phyloP scores from a whole-genome alignment of 2,329 filamentous ascomycete genomes.

The Apiospora marii region DNA sequence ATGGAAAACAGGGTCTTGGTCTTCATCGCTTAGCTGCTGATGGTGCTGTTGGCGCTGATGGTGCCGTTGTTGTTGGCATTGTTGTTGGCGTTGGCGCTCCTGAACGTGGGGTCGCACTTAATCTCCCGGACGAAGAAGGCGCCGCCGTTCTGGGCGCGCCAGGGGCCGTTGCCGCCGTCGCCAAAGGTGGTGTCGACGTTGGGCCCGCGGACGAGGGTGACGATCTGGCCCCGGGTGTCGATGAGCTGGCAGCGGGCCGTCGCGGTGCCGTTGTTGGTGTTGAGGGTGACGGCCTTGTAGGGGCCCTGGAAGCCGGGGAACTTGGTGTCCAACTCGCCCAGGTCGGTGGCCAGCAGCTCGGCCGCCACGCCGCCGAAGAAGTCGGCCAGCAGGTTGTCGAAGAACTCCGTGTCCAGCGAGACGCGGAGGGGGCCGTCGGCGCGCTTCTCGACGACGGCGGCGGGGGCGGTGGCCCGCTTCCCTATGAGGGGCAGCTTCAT shows the following conservation, averaged over 20 bases:
- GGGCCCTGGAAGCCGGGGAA: background rate
- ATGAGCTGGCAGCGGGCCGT: conserved; percentile 16
- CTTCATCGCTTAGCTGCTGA: too few relatives aligned
- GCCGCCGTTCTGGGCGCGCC: background rate
- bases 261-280: background rate
- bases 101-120: conserved; percentile 2
- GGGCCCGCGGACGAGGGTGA: conserved; percentile 17
- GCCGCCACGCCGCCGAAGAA: background rate
- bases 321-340: background rate
- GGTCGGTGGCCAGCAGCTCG: background rate
- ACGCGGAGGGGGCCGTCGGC: background rate
- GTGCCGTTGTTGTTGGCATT: too few relatives aligned
- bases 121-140: background rate
- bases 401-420: background rate
- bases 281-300: background rate
- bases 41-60: background rate
- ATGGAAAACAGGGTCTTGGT: background rate
- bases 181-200: conserved; percentile 1
- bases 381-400: background rate
- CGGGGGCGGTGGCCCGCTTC: background rate
- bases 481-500: background rate
- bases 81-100: background rate
- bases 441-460: background rate
- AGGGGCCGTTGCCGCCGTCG: conserved; percentile 3
- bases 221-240: background rate